A percentile compares a stretch with the other conserved stretches of the same genome.
These are phyloP conservation scores for Cercospora berteroae DNA, from an alignment of 2,329 filamentous ascomycete species.

Conservation along the genomic window DNA sequence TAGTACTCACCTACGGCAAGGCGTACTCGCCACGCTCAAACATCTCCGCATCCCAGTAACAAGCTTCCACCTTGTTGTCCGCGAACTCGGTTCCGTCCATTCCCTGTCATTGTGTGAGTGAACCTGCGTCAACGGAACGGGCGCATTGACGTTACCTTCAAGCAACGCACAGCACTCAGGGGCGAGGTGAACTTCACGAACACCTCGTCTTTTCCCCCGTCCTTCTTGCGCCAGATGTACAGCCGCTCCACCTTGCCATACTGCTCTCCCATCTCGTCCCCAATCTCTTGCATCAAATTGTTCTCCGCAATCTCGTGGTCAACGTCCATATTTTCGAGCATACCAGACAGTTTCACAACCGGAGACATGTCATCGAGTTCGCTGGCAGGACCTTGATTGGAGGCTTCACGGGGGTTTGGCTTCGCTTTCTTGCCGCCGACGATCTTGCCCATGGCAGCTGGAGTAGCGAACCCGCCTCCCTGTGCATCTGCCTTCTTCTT, in stretches of 20 bases:
- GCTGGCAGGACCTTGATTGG: slow-evolving; percentile 20
- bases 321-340: slow-evolving; percentile 83
- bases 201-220: slow-evolving; percentile 53
- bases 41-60: slow-evolving; percentile 76
- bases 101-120: slow-evolving; percentile 43
- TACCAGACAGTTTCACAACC: slow-evolving; percentile 77
- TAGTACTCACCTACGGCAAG: slow-evolving; percentile 14
- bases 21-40: slow-evolving; percentile 65
- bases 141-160: slow-evolving; percentile 56
- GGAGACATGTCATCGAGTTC: slow-evolving; percentile 62
- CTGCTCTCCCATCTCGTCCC: slow-evolving; percentile 85
- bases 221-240: slow-evolving; percentile 58
- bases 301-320: slow-evolving; percentile 70
- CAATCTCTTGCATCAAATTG: slow-evolving; percentile 85
- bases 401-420: slow-evolving; percentile 17
- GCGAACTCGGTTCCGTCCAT: slow-evolving; percentile 85
- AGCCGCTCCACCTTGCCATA: slow-evolving; percentile 43
- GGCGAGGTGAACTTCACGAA: slow-evolving; percentile 92
- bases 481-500: slow-evolving; percentile 76
- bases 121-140: not conserved
- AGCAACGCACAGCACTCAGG: slow-evolving; percentile 82
- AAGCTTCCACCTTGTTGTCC: slow-evolving; percentile 77
- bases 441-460: slow-evolving; percentile 70
- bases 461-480: slow-evolving; percentile 72
- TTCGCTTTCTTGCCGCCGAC: slow-evolving; percentile 68